Evolutionary conservation across 1,284 basidiomycete species (phyloP).

Genomic region (Vanrija sp.): DNA sequence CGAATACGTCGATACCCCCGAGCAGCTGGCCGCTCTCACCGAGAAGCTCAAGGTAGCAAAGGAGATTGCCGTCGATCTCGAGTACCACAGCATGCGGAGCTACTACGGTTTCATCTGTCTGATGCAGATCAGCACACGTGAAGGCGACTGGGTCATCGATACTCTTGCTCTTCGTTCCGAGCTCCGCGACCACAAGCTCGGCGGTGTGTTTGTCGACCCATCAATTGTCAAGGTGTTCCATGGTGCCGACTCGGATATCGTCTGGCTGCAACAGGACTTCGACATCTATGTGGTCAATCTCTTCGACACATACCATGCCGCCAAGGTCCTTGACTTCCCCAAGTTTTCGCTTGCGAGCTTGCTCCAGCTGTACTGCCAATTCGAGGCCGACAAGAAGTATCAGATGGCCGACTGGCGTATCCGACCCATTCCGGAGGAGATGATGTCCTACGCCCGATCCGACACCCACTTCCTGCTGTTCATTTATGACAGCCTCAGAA

Average conservation of each 20-base stretch:
- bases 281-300: conserved; percentile 89
- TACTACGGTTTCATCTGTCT: conserved; percentile 86
- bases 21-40: conserved; percentile 61
- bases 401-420: conserved; percentile 97
- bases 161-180: conserved; percentile 71
- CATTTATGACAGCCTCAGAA: conserved; percentile 88
- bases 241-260: conserved; percentile 88
- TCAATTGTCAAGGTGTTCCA: conserved; percentile 87
- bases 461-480: conserved; percentile 94
- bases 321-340: conserved; percentile 76
- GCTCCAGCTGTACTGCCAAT: conserved; percentile 84
- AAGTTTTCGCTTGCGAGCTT: conserved; percentile 77
- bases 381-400: conserved; percentile 91
- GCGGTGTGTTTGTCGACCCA: conserved; percentile 73
- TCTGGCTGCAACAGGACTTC: conserved; percentile 96
- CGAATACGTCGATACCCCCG: conserved; percentile 65
- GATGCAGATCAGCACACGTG: conserved; percentile 86
- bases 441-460: conserved; percentile 87
- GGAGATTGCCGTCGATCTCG: conserved; percentile 90
- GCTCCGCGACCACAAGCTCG: conserved; percentile 55
- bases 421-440: conserved; percentile 78
- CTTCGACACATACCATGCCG: conserved; percentile 96
- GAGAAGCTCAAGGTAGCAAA: conserved; percentile 60
- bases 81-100: conserved; percentile 82
- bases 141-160: conserved; percentile 84